Evolutionary conservation across 495 filamentous ascomycete genomes (phyloP).

Genomic region (Penicillium robsamsonii): DNA sequence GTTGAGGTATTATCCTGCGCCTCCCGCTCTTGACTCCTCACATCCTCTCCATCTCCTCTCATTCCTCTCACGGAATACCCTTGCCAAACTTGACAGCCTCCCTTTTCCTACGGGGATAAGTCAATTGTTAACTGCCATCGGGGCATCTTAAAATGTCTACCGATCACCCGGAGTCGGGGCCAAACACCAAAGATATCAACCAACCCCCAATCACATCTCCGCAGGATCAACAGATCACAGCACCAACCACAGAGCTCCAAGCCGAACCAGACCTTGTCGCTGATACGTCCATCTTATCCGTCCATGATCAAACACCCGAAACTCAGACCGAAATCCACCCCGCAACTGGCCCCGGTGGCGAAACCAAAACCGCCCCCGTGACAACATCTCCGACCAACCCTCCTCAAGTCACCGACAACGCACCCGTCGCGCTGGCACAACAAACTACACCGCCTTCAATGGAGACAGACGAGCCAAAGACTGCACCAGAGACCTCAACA

Average conservation of each 20-base stretch:
- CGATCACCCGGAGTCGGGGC: slow-evolving; percentile 26
- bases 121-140: slow-evolving; percentile 21
- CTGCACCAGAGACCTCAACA: slow-evolving; percentile 25
- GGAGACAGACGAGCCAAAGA: slow-evolving; percentile 37
- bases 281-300: slow-evolving; percentile 10
- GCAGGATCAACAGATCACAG: slow-evolving; percentile 23
- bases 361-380: slow-evolving; percentile 26
- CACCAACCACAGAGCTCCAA: slow-evolving; percentile 15
- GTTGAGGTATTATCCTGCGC: slow-evolving; percentile 16
- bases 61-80: neutral
- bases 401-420: slow-evolving; percentile 10
- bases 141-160: slow-evolving; percentile 27
- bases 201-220: slow-evolving; percentile 26
- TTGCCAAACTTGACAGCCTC: slow-evolving; percentile 8
- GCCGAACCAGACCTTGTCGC: slow-evolving; percentile 15
- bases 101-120: slow-evolving; percentile 10
- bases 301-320: slow-evolving; percentile 17
- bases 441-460: slow-evolving; percentile 24
- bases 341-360: slow-evolving; percentile 23
- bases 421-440: slow-evolving; percentile 17
- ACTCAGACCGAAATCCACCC: slow-evolving; percentile 22
- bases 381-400: slow-evolving; percentile 20
- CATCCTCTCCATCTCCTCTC: slow-evolving; percentile 13
- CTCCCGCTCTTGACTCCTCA: slow-evolving; percentile 27
- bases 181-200: slow-evolving; percentile 18